A percentile compares a stretch with the other conserved stretches of the same genome.
phyloP scores from a whole-genome alignment of 345 rosid genomes.

The Citrus maxima region DNA sequence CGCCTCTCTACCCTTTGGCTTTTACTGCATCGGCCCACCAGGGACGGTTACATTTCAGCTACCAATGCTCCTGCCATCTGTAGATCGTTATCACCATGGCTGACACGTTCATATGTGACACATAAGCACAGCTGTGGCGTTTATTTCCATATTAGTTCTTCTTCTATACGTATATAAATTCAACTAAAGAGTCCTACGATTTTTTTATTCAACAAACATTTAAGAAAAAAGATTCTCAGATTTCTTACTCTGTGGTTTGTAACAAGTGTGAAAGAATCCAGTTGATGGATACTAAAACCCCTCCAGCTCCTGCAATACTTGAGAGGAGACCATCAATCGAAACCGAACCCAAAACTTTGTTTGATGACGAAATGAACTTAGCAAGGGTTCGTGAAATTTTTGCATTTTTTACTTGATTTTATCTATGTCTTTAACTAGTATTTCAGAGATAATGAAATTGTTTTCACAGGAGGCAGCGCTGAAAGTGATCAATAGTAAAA shows the following conservation, averaged over 20 bases:
- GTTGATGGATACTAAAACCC: background rate
- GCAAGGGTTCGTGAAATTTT: slow-evolving; percentile 12
- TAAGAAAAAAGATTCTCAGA: too few species aligned
- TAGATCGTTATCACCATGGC: too few species aligned
- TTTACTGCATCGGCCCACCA: too few species aligned
- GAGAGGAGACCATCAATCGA: background rate
- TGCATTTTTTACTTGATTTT: background rate
- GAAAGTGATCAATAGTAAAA: slow-evolving; percentile 14
- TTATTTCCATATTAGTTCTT: too few species aligned
- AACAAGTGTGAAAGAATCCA: background rate
- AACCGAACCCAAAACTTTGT: slow-evolving; percentile 14
- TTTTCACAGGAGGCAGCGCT: slow-evolving; percentile 18
- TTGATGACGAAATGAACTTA: background rate
- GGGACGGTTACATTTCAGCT: too few species aligned
- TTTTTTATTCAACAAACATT: too few species aligned
- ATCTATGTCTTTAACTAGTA: background rate
- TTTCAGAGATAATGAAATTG: background rate
- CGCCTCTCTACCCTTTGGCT: too few species aligned
- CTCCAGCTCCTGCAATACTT: background rate
- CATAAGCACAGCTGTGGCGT: too few species aligned
- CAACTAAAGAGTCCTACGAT: too few species aligned
- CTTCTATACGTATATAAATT: too few species aligned
- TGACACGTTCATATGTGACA: too few species aligned
- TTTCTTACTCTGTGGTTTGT: background rate
- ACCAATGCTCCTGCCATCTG: too few species aligned